Conservation (phyloP, 495 filamentous ascomycete species). For the Hyaloscypha finlandica region DNA sequence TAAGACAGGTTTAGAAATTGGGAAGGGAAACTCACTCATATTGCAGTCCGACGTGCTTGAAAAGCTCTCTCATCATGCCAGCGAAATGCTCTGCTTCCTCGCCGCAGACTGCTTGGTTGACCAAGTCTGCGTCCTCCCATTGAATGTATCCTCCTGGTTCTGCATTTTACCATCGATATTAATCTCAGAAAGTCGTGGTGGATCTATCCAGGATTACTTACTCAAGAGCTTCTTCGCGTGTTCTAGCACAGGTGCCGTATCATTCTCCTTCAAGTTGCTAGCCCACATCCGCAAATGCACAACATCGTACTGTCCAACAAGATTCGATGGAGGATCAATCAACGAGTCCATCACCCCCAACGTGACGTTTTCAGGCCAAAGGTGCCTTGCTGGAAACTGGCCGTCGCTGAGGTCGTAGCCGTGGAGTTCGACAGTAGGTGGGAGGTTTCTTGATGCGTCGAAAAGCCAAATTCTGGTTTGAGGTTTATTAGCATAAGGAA, state of each 20-base stretch:
- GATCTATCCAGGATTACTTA: neutral
- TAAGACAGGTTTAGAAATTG: no score
- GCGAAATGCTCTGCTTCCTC: neutral
- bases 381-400: neutral
- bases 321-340: neutral
- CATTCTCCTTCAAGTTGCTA: neutral
- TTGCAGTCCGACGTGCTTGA: neutral
- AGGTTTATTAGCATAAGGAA: neutral
- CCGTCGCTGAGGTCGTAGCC: neutral
- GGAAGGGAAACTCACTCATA: neutral
- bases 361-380: neutral
- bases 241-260: neutral
- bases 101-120: neutral
- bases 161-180: neutral
- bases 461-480: constrained; percentile 4
- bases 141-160: constrained; percentile 3
- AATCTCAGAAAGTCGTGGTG: neutral
- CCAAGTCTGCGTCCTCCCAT: constrained; percentile 5
- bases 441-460: neutral
- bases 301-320: neutral
- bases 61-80: neutral
- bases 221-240: neutral
- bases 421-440: neutral
- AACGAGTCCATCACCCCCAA: neutral
- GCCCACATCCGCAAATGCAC: constrained; percentile 4